A percentile compares a stretch with the other conserved stretches of the same genome.
Conservation (phyloP, 192 early-diverging fungal genomes). For the Coemansia sp. region DNA sequence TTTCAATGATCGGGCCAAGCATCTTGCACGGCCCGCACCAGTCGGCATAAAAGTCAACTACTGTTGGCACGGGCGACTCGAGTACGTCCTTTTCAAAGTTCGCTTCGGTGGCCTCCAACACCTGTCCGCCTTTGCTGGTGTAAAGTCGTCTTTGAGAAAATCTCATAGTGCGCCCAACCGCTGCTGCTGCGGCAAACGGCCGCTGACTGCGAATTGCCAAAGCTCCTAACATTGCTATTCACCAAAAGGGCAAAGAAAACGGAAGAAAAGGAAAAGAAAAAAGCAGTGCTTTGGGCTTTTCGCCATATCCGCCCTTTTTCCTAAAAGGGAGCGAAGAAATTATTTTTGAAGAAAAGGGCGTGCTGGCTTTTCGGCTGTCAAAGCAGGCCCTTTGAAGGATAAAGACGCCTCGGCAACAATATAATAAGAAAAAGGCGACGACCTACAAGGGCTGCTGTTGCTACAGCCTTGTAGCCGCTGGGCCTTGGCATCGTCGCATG, state of each 20-base stretch:
- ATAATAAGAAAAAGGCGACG: neutral
- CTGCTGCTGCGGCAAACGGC: neutral
- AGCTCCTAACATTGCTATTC: neutral
- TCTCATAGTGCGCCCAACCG: neutral
- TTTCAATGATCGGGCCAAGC: constrained; percentile 68
- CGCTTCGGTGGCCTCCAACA: constrained; percentile 56
- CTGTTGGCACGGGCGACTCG: constrained; percentile 62
- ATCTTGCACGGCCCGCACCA: constrained; percentile 87
- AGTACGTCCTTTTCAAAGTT: constrained; percentile 62
- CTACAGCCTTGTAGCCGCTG: neutral
- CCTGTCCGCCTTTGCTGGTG: constrained; percentile 8
- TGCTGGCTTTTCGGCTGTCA: neutral
- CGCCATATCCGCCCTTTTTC: no score
- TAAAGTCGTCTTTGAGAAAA: constrained; percentile 3
- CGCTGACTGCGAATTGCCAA: neutral
- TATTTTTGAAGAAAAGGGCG: no score
- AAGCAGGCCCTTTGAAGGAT: neutral
- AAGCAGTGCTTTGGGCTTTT: neutral
- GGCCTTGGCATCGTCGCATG: neutral
- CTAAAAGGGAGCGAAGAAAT: no score
- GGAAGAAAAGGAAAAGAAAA: neutral
- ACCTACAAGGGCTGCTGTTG: neutral
- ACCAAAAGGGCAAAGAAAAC: neutral
- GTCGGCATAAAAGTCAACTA: constrained; percentile 75
- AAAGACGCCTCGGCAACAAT: neutral